Evolutionary conservation across 805 yeast genomes (phyloP).

Genomic region (Candida coquimbonensis): DNA sequence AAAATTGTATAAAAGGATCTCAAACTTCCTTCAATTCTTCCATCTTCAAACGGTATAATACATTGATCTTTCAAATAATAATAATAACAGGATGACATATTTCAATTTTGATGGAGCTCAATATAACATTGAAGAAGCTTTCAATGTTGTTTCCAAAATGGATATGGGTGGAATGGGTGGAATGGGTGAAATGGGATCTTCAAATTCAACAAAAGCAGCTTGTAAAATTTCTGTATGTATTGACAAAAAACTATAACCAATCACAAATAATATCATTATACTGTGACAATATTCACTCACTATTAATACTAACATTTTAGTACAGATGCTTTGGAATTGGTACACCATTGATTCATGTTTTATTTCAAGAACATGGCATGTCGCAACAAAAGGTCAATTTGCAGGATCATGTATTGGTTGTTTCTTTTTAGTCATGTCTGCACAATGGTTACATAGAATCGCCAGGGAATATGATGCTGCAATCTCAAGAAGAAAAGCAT

Average conservation of each 20-base stretch:
- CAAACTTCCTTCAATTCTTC: too few relatives aligned
- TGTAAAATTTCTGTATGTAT: slow-evolving; percentile 25
- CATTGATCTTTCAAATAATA: too few relatives aligned
- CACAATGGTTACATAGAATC: slow-evolving; percentile 51
- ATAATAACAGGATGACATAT: slow-evolving; percentile 14
- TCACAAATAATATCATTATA: not conserved
- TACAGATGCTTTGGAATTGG: slow-evolving; percentile 67
- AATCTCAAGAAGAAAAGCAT: slow-evolving; percentile 23
- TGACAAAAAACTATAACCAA: too few relatives aligned
- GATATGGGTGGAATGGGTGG: slow-evolving; percentile 11
- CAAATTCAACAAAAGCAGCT: slow-evolving; percentile 1
- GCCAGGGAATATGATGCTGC: slow-evolving; percentile 45
- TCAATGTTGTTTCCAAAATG: slow-evolving; percentile 12
- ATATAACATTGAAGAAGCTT: slow-evolving; percentile 12
- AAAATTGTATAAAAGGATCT: not conserved
- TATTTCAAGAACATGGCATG: slow-evolving; percentile 58
- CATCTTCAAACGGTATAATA: too few relatives aligned
- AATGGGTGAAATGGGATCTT: slow-evolving; percentile 10
- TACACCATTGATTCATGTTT: slow-evolving; percentile 60
- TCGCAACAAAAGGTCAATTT: slow-evolving; percentile 48
- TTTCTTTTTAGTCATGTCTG: slow-evolving; percentile 47
- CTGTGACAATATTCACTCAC: too few relatives aligned
- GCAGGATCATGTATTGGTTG: slow-evolving; percentile 75
- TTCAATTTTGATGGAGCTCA: slow-evolving; percentile 32
- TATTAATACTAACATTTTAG: not conserved